Conservation (phyloP, 768 basidiomycete species). For the Suillus tomentosus region DNA sequence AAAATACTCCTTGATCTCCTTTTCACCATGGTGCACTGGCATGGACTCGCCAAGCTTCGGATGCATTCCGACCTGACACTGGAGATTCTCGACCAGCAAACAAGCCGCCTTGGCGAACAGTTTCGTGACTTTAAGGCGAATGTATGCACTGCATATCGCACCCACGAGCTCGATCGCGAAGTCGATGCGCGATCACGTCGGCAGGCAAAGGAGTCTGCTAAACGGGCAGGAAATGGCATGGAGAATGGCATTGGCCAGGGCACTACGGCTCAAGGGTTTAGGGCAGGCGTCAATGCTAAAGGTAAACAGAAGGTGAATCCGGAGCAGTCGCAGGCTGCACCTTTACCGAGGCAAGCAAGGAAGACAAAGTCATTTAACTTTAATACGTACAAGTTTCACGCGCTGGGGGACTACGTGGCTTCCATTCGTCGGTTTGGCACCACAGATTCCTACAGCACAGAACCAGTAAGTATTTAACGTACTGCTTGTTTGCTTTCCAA, state of each 20-base stretch:
- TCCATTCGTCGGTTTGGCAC: conserved; percentile 27
- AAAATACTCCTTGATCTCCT: conserved; percentile 2
- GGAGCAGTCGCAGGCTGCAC: neutral
- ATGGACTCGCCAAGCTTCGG: conserved; percentile 37
- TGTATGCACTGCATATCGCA: no score
- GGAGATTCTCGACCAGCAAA: no score
- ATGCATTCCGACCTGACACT: conserved; percentile 28
- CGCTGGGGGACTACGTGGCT: conserved; percentile 31
- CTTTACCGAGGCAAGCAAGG: conserved; percentile 39
- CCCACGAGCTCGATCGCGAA: no score
- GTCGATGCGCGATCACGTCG: no score
- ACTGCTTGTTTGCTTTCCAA: no score
- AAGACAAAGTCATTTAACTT: conserved; percentile 26
- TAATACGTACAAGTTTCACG: conserved; percentile 31
- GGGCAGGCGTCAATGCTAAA: neutral
- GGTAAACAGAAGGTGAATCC: neutral
- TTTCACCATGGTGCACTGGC: conserved; percentile 36
- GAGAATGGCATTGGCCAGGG: no score
- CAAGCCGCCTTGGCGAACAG: no score
- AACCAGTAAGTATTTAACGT: no score
- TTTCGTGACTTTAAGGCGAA: no score
- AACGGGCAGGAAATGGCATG: no score
- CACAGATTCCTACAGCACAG: neutral
- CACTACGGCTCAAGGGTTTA: no score
- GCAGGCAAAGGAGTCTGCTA: no score